Evolutionary conservation across 2,329 filamentous ascomycete genomes (phyloP).

Genomic region (Orbilia oligospora): DNA sequence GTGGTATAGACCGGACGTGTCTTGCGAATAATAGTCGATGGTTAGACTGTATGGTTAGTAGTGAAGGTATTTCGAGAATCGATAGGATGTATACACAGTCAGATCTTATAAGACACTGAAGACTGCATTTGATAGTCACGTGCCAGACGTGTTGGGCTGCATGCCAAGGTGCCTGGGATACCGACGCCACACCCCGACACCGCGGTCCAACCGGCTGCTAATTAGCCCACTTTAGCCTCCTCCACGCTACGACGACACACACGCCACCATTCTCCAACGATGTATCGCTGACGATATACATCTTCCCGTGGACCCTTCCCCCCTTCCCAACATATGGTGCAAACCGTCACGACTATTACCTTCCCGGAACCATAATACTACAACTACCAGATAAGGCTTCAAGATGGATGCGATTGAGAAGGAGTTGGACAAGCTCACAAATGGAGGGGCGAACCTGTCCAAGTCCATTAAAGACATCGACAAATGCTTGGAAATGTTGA

Average conservation of each 20-base stretch:
- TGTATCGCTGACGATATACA: constrained; percentile 32
- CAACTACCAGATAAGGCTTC: neutral
- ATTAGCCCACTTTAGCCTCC: constrained; percentile 24
- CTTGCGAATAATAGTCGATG: too few species aligned
- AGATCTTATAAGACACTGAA: too few species aligned
- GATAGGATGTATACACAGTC: too few species aligned
- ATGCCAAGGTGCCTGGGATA: constrained; percentile 10
- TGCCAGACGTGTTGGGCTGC: neutral
- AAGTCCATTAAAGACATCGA: constrained; percentile 85
- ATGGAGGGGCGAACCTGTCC: constrained; percentile 77
- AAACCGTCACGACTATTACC: constrained; percentile 31
- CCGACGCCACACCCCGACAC: constrained; percentile 32
- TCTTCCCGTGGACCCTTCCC: constrained; percentile 3
- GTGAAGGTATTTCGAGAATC: too few species aligned
- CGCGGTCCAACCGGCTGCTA: constrained; percentile 30
- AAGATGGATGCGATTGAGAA: constrained; percentile 72
- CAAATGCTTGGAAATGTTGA: constrained; percentile 82
- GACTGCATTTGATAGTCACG: neutral
- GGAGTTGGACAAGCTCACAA: constrained; percentile 80
- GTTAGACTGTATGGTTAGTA: too few species aligned
- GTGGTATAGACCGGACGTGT: too few species aligned
- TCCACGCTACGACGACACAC: constrained; percentile 8
- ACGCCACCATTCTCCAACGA: constrained; percentile 22
- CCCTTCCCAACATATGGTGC: neutral
- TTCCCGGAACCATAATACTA: constrained; percentile 7